Conservation (phyloP, 371 early-diverging fungal genomes). For the Chytridium lagenaria region DNA sequence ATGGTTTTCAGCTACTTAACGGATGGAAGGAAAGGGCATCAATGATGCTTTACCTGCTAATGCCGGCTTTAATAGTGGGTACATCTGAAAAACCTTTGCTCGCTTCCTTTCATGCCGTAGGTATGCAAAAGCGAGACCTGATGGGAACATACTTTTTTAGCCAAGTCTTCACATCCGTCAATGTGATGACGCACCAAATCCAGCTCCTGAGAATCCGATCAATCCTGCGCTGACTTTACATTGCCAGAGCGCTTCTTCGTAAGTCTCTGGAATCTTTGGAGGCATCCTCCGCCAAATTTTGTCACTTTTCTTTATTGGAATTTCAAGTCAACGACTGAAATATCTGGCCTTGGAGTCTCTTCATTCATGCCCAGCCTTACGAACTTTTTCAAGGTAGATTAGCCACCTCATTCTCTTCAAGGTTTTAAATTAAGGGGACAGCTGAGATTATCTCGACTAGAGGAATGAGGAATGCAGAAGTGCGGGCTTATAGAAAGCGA, state of each 20-base stretch:
- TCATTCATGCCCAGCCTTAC: too few species aligned
- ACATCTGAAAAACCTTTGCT: neutral
- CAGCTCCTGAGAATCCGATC: neutral
- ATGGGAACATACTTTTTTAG: conserved; percentile 4
- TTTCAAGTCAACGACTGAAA: too few species aligned
- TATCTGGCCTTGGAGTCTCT: too few species aligned
- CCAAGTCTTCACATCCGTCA: too few species aligned
- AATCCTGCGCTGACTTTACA: neutral
- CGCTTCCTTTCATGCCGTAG: neutral
- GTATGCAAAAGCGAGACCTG: neutral
- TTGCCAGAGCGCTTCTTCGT: neutral
- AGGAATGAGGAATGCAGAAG: too few species aligned
- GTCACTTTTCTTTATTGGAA: too few species aligned
- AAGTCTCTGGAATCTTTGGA: neutral
- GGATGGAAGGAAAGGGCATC: neutral
- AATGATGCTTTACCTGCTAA: neutral
- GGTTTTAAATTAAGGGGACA: too few species aligned
- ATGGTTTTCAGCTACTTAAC: neutral
- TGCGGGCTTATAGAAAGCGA: too few species aligned
- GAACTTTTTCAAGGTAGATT: too few species aligned
- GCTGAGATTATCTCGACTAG: too few species aligned
- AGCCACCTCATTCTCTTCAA: too few species aligned
- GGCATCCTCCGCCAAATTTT: too few species aligned
- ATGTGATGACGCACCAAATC: neutral
- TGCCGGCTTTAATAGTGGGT: neutral